These are phyloP conservation scores for Boletus reticuloceps DNA, from an alignment of 768 basidiomycete genomes.

Conservation along the genomic window DNA sequence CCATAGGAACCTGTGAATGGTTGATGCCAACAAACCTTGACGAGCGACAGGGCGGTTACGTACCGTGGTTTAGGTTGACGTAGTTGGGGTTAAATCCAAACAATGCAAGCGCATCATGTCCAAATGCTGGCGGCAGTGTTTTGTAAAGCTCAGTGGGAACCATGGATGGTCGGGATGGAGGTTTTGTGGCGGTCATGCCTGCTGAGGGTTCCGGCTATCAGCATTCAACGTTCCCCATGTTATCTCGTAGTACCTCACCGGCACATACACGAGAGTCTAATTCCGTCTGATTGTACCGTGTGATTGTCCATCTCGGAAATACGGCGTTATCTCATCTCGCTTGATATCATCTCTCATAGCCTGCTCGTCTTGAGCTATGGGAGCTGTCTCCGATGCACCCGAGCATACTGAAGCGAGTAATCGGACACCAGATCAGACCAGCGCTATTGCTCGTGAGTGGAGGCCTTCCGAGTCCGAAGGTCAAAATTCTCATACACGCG, in stretches of 20 bases:
- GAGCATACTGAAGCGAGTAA: constrained; percentile 72
- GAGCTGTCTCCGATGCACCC: too few relatives aligned
- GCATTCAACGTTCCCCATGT: too few relatives aligned
- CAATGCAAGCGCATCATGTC: constrained; percentile 51
- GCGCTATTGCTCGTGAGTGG: constrained; percentile 67
- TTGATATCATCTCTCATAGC: too few relatives aligned
- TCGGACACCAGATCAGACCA: constrained; percentile 67
- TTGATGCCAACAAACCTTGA: neutral
- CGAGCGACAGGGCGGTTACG: neutral
- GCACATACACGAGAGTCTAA: too few relatives aligned
- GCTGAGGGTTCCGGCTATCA: neutral
- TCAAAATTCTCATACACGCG: neutral
- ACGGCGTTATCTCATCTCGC: too few relatives aligned
- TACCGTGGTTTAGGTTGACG: constrained; percentile 66
- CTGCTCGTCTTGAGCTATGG: neutral
- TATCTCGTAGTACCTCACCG: too few relatives aligned
- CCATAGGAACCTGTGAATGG: constrained; percentile 54
- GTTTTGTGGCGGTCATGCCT: constrained; percentile 5
- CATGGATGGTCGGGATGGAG: neutral
- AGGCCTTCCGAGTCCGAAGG: neutral
- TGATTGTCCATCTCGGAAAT: too few relatives aligned
- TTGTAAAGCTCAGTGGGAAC: constrained; percentile 18
- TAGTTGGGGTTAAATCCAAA: constrained; percentile 59
- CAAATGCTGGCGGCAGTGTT: constrained; percentile 45
- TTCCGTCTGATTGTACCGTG: too few relatives aligned